Percentiles rank a stretch among this genome's conserved stretches.
Evolutionary conservation across 108 stramenopile genomes (phyloP).

Genomic region (Nitzschia sp.): DNA sequence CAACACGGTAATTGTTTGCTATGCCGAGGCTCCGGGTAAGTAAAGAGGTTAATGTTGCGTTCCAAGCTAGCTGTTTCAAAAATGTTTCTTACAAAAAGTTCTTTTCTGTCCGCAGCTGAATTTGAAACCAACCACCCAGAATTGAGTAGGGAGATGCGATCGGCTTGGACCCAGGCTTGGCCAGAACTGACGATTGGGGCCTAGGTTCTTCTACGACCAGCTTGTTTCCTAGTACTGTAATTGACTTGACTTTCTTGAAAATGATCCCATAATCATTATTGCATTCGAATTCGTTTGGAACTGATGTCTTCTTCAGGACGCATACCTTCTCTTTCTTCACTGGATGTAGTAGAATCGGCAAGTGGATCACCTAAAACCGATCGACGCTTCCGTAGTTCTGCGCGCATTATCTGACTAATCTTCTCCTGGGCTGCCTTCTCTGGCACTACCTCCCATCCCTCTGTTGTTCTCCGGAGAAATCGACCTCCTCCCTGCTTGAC

Average conservation of each 20-base stretch:
- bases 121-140: constrained; percentile 78
- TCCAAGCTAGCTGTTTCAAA: background rate
- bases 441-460: constrained; percentile 13
- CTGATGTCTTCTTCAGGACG: too few species aligned
- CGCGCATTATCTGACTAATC: constrained; percentile 19
- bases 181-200: constrained; percentile 38
- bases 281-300: too few species aligned
- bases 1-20: constrained; percentile 87
- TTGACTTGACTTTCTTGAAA: too few species aligned
- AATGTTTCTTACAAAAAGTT: constrained; percentile 12
- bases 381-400: background rate
- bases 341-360: too few species aligned
- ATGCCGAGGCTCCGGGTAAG: constrained; percentile 46
- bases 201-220: too few species aligned
- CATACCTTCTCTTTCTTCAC: too few species aligned
- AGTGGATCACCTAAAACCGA: too few species aligned
- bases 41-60: constrained; percentile 12
- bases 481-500: constrained; percentile 6
- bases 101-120: constrained; percentile 47
- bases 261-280: too few species aligned
- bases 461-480: constrained; percentile 9
- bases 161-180: constrained; percentile 59
- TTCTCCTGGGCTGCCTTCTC: constrained; percentile 18
- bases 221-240: too few species aligned
- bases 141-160: constrained; percentile 54